phyloP scores from a whole-genome alignment of 176 grass and related monocot genomes.

The Ampelocalamus luodianensis region DNA sequence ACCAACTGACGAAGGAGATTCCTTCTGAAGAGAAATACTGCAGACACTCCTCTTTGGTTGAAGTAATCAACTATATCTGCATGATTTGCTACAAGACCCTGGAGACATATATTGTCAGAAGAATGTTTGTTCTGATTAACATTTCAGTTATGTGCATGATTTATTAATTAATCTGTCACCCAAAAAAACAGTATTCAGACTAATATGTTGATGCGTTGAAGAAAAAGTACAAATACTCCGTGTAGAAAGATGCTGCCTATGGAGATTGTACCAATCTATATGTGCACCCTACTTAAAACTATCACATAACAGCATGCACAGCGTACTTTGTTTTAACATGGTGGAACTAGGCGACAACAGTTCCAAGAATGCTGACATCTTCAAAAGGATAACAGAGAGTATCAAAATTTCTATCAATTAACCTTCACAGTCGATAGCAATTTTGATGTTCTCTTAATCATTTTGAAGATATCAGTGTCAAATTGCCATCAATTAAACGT shows the following conservation, averaged over 20 bases:
- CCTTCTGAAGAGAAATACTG: constrained; percentile 85
- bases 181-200: background rate
- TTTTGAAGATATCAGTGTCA: background rate
- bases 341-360: background rate
- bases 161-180: background rate
- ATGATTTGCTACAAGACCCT: constrained; percentile 81
- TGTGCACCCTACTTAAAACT: background rate
- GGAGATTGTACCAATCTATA: background rate
- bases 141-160: constrained; percentile 7
- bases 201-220: constrained; percentile 8
- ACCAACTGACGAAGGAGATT: constrained; percentile 82
- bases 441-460: background rate
- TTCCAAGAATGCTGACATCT: background rate
- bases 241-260: background rate
- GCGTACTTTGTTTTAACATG: background rate
- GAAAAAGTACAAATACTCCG: background rate
- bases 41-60: constrained; percentile 64
- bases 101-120: constrained; percentile 41
- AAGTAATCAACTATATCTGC: constrained; percentile 69
- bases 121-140: background rate
- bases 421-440: background rate
- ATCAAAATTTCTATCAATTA: background rate
- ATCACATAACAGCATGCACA: background rate
- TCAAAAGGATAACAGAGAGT: background rate
- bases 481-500: background rate